These are phyloP conservation scores for Ambrosia artemisiifolia DNA, from an alignment of 129 eudicot genomes.

Conservation along the genomic window DNA sequence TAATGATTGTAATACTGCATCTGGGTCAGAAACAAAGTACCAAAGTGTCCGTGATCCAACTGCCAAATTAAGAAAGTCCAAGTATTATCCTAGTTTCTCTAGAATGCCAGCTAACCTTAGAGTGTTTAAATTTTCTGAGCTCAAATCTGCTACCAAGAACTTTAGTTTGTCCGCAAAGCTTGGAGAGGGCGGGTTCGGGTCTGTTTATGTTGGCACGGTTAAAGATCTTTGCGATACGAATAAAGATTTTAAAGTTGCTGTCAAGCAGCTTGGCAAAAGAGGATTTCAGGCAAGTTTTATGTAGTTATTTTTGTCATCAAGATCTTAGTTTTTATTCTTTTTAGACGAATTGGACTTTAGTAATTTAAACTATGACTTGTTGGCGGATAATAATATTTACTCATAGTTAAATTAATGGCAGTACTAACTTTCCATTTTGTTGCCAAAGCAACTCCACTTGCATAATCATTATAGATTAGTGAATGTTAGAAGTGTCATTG, in stretches of 20 bases:
- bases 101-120: conserved; percentile 59
- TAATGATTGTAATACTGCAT: conserved; percentile 1
- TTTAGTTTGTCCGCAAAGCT: conserved; percentile 66
- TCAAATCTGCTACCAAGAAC: conserved; percentile 68
- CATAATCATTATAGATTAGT: too few relatives aligned
- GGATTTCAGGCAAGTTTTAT: conserved; percentile 68
- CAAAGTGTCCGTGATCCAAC: conserved; percentile 52
- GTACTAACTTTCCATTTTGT: too few relatives aligned
- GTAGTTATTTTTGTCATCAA: not conserved
- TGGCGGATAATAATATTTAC: too few relatives aligned
- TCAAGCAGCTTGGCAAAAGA: conserved; percentile 82
- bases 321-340: not conserved
- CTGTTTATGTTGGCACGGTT: conserved; percentile 63
- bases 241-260: conserved; percentile 61
- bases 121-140: conserved; percentile 67
- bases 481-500: too few relatives aligned
- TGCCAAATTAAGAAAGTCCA: conserved; percentile 42
- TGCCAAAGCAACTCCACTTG: too few relatives aligned
- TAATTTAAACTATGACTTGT: too few relatives aligned
- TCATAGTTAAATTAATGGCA: too few relatives aligned
- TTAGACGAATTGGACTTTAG: too few relatives aligned
- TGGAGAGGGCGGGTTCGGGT: conserved; percentile 97
- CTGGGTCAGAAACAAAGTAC: conserved; percentile 55
- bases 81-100: conserved; percentile 52
- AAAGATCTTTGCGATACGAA: conserved; percentile 47